Evolutionary conservation across 306 rosid genomes (phyloP).

Genomic region (Fagus sylvatica): DNA sequence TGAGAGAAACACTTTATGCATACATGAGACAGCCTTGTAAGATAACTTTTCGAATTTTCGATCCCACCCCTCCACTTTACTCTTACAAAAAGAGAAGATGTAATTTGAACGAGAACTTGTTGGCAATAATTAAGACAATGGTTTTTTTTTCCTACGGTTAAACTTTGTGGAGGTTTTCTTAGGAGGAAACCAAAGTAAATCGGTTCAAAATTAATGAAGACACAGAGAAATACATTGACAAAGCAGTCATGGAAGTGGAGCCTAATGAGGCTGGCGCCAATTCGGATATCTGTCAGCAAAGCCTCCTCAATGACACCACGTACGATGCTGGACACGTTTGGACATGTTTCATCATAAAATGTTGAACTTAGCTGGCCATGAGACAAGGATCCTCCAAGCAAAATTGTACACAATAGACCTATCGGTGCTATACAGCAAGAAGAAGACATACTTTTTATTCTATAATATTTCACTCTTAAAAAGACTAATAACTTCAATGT

Average conservation of each 20-base stretch:
- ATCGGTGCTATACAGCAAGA: background rate
- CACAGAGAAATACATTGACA: conserved; percentile 33
- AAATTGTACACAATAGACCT: conserved; percentile 18
- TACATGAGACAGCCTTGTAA: too few species aligned
- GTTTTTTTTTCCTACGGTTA: too few species aligned
- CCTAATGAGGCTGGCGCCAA: conserved; percentile 49
- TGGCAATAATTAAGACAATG: too few species aligned
- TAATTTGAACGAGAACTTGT: too few species aligned
- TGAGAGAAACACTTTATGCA: too few species aligned
- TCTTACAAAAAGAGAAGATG: too few species aligned
- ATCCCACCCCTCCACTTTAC: too few species aligned
- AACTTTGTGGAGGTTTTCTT: too few species aligned
- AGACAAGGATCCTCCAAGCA: conserved; percentile 29
- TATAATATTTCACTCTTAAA: background rate
- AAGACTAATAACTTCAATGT: background rate
- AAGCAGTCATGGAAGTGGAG: conserved; percentile 69
- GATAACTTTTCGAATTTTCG: too few species aligned
- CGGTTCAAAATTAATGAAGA: background rate
- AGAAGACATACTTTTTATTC: background rate
- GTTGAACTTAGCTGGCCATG: conserved; percentile 18
- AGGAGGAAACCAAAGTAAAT: background rate
- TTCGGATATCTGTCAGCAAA: conserved; percentile 28
- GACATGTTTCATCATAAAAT: conserved; percentile 34
- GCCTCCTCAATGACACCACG: conserved; percentile 17
- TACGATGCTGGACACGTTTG: background rate